These are phyloP conservation scores for Pleurotus ostreatus DNA, from an alignment of 768 basidiomycete genomes.

Conservation along the genomic window DNA sequence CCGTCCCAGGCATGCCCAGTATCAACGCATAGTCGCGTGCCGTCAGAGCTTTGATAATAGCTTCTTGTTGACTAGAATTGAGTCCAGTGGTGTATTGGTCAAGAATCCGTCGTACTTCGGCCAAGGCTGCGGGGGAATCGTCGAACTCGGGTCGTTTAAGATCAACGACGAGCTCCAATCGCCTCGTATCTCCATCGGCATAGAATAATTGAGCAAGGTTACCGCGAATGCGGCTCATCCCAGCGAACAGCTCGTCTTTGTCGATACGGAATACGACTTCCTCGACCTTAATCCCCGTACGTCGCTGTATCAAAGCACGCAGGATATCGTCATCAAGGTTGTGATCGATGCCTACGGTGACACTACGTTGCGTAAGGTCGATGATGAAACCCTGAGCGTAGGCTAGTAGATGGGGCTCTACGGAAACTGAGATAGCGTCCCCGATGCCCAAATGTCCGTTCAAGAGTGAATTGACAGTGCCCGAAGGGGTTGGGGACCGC, in stretches of 20 bases:
- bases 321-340: conserved; percentile 53
- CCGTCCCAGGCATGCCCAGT: conserved; percentile 97
- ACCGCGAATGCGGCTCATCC: conserved; percentile 84
- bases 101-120: conserved; percentile 16
- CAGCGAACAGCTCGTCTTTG: conserved; percentile 85
- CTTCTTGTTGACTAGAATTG: conserved; percentile 69
- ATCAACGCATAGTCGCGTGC: conserved; percentile 91
- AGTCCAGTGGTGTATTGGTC: conserved; percentile 36
- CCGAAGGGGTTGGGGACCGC: conserved; percentile 21
- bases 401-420: conserved; percentile 83
- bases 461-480: conserved; percentile 40
- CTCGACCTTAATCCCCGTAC: conserved; percentile 2
- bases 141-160: conserved; percentile 66
- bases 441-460: conserved; percentile 76
- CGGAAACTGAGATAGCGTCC: conserved; percentile 84
- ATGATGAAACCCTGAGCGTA: conserved; percentile 82
- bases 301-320: conserved; percentile 17
- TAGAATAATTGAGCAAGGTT: conserved; percentile 91
- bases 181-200: conserved; percentile 62
- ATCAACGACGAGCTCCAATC: conserved; percentile 79
- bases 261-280: conserved; percentile 77
- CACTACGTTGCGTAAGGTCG: conserved; percentile 55
- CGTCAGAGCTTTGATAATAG: conserved; percentile 68
- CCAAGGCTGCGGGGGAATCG: conserved; percentile 8
- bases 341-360: conserved; percentile 84